These are phyloP conservation scores for Cornus suecica DNA, from an alignment of 148 eudicot species.

Conservation along the genomic window DNA sequence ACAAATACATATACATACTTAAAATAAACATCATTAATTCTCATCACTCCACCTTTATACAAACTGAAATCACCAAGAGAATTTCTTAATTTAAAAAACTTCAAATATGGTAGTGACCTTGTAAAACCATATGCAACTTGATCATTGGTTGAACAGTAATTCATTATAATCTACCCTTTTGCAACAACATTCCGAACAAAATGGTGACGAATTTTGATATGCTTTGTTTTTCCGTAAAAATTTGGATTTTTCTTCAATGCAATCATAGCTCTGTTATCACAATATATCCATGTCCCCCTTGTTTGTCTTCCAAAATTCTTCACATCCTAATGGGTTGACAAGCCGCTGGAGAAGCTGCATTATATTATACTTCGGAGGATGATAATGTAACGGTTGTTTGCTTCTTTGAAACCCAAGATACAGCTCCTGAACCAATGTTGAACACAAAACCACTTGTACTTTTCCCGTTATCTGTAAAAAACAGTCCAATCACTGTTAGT, in stretches of 20 bases:
- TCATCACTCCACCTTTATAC: slow-evolving; percentile 16
- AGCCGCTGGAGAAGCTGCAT: slow-evolving; percentile 3
- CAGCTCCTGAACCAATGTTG: slow-evolving; percentile 13
- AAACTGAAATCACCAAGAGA: slow-evolving; percentile 4
- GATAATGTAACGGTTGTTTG: slow-evolving; percentile 9
- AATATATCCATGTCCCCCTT: slow-evolving; percentile 4
- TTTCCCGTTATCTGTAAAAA: neutral
- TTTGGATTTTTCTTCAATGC: slow-evolving; percentile 15
- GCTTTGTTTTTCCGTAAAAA: slow-evolving; percentile 13
- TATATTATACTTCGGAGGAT: slow-evolving; percentile 10
- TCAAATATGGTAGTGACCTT: neutral
- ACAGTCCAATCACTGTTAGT: neutral
- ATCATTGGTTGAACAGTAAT: slow-evolving; percentile 5
- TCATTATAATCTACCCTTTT: neutral
- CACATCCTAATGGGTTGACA: slow-evolving; percentile 14
- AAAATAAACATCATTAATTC: too few relatives aligned
- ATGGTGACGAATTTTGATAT: slow-evolving; percentile 10
- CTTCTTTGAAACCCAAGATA: slow-evolving; percentile 20
- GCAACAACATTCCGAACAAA: slow-evolving; percentile 11
- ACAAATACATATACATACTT: too few relatives aligned
- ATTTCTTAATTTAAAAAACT: neutral
- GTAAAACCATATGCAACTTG: slow-evolving; percentile 6
- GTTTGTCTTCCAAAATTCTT: neutral
- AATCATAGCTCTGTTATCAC: slow-evolving; percentile 16
- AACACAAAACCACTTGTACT: neutral